Conservation (phyloP, 768 basidiomycete genomes). For the Agaricus subrufescens region DNA sequence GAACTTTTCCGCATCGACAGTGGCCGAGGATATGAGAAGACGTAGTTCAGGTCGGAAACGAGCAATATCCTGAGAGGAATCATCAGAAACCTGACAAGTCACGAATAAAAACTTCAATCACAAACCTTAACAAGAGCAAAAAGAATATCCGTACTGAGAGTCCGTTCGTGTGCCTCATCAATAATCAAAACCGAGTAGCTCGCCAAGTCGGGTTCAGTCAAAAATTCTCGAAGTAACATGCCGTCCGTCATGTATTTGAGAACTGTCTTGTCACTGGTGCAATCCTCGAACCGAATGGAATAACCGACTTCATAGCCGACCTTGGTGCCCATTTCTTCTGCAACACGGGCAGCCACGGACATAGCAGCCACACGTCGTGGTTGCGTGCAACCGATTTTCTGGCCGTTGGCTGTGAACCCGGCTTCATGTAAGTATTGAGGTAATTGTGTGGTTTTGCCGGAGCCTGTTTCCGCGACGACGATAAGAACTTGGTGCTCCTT, state of each 20-base stretch:
- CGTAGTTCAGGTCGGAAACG: conserved; percentile 93
- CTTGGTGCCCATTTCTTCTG: conserved; percentile 97
- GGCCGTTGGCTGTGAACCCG: conserved; percentile 84
- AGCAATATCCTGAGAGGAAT: conserved; percentile 75
- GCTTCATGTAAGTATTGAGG: conserved; percentile 99
- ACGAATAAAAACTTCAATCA: conserved; percentile 15
- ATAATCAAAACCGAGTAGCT: conserved; percentile 95
- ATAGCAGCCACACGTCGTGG: conserved; percentile 98
- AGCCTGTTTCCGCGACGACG: conserved; percentile 97
- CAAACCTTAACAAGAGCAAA: conserved; percentile 98
- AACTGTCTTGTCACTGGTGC: conserved; percentile 98
- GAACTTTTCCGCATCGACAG: conserved; percentile 97
- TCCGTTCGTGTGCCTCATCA: conserved; percentile 98
- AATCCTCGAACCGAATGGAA: conserved; percentile 99
- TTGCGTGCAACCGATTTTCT: conserved; percentile 94
- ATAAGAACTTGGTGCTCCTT: conserved; percentile 92
- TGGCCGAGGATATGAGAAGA: conserved; percentile 92
- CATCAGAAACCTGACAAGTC: conserved; percentile 10
- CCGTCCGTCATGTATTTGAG: conserved; percentile 99
- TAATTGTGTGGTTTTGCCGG: conserved; percentile 97
- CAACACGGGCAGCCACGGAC: conserved; percentile 98
- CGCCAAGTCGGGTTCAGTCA: conserved; percentile 95
- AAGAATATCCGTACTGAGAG: conserved; percentile 96
- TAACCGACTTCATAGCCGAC: conserved; percentile 99
- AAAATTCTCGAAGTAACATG: conserved; percentile 94